Base-by-base conservation (phyloP, 139 green algal genomes). In the Yamagishiella unicocca region DNA sequence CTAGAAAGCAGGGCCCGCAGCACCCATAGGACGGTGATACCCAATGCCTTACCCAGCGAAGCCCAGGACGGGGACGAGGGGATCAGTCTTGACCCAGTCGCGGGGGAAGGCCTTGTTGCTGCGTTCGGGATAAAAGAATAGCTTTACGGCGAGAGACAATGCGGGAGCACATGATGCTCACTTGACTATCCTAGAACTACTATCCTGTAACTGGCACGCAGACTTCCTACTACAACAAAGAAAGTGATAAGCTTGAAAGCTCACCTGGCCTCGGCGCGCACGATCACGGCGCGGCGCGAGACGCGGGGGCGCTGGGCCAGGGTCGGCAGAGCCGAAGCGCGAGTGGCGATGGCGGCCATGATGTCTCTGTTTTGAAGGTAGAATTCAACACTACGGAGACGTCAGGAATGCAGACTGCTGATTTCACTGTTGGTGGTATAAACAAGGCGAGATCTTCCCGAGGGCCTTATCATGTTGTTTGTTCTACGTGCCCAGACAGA, bases 31-130 rank as follows among this genome's bases (percentile, higher is more conserved):
- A n/a, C n/a, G n/a, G n/a, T n/a, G n/a, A n/a, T n/a, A n/a, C n/a
- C n/a, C 14, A 17, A 58, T 42, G 29, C 22, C 70, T 78, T 55
- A 94, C 86, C 92, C 92, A 54, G 93, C 53, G 90, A 94, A 94
- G 71, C 90, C 90, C 76, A 94, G 74, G 33, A 93, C 93, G 43
- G 80, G 73, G 9, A 95, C 91, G 4, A 95, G 78, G 6, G 75
- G 70, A 55, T 89, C 83, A 24, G 53, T 58, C 55, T 68, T 75
- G 19, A 83, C n/a, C 83, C 72, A 83, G 54, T 89, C 55, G 24
- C 72, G 31, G 22, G 73, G 54, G 72, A 83, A 84, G 38, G 38
- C 9, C 55, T 75, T 76, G 72, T 54, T 83, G 55, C 73, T 67
- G 55, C 53, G 71, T 37, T 6, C n/a, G 27, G 22, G 5, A 12